phyloP scores from a whole-genome alignment of 148 eudicot genomes.

The Cornus suecica region DNA sequence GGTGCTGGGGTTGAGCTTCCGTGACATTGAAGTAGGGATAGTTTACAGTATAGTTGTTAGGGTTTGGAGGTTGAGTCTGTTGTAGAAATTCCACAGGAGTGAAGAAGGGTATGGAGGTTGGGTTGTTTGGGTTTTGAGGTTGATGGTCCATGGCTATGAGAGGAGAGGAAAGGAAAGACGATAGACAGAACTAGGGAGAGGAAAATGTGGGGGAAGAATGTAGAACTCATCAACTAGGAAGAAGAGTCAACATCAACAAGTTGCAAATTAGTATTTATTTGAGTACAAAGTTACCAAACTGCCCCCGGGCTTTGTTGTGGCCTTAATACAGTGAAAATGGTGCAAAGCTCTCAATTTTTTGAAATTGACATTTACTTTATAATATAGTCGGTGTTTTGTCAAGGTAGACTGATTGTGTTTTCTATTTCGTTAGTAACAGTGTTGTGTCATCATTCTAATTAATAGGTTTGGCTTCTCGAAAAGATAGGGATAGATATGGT shows the following conservation, averaged over 20 bases:
- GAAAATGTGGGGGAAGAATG: background rate
- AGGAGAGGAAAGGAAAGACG: background rate
- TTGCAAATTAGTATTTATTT: background rate
- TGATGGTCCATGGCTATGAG: conserved; percentile 10
- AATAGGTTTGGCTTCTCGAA: no score
- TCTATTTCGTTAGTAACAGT: no score
- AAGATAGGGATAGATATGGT: no score
- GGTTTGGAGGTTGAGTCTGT: conserved; percentile 7
- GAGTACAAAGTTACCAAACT: background rate
- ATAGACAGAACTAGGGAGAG: conserved; percentile 8
- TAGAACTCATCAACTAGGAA: conserved; percentile 10
- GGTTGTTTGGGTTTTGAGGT: background rate
- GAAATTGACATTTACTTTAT: no score
- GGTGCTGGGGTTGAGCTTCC: conserved; percentile 10
- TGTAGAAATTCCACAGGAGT: no score
- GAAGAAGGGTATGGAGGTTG: background rate
- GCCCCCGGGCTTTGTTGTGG: background rate
- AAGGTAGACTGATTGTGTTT: no score
- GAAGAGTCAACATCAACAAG: conserved; percentile 7
- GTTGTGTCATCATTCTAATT: no score
- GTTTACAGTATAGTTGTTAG: background rate
- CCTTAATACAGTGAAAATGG: background rate
- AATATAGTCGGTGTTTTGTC: no score
- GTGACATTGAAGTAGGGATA: background rate
- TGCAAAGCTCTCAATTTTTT: background rate